phyloP scores from a whole-genome alignment of 2,329 filamentous ascomycete genomes.

The Pseudogymnoascus sp. region DNA sequence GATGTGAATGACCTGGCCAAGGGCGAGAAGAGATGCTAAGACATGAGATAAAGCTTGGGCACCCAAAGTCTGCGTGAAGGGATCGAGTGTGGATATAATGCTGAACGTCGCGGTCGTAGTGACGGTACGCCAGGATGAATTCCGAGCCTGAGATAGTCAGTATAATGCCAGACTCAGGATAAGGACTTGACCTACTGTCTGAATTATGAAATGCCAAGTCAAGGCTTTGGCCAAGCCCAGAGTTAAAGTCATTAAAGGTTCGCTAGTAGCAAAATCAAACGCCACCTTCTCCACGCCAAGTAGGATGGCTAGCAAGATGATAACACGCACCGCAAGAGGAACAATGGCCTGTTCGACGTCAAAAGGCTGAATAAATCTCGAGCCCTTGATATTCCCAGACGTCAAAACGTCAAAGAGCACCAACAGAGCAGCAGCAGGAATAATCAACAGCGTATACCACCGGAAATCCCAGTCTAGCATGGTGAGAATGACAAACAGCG shows the following conservation, averaged over 20 bases:
- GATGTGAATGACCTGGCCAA: conserved; percentile 28
- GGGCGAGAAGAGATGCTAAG: conserved; percentile 24
- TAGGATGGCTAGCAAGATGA: conserved; percentile 15
- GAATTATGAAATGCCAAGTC: conserved; percentile 32
- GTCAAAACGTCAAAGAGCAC: conserved; percentile 23
- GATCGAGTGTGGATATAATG: not conserved
- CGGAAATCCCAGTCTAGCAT: conserved; percentile 26
- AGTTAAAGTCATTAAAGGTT: conserved; percentile 15
- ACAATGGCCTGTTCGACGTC: not conserved
- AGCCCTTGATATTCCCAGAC: not conserved
- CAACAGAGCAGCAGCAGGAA: conserved; percentile 27
- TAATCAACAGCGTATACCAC: conserved; percentile 21
- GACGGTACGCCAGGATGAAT: not conserved
- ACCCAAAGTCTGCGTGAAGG: not conserved
- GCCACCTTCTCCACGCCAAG: conserved; percentile 18
- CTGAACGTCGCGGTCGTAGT: not conserved
- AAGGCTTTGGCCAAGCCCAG: conserved; percentile 28
- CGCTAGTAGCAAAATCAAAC: conserved; percentile 22
- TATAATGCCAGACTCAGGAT: conserved; percentile 9
- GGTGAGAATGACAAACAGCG: conserved; percentile 20
- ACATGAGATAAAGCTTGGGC: conserved; percentile 18
- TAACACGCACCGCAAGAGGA: conserved; percentile 22
- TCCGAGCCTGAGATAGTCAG: not conserved
- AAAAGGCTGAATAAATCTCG: not conserved
- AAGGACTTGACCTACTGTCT: conserved; percentile 23